Evolutionary conservation across 1,284 basidiomycete genomes (phyloP).

Genomic region (Ceratobasidium sp.): DNA sequence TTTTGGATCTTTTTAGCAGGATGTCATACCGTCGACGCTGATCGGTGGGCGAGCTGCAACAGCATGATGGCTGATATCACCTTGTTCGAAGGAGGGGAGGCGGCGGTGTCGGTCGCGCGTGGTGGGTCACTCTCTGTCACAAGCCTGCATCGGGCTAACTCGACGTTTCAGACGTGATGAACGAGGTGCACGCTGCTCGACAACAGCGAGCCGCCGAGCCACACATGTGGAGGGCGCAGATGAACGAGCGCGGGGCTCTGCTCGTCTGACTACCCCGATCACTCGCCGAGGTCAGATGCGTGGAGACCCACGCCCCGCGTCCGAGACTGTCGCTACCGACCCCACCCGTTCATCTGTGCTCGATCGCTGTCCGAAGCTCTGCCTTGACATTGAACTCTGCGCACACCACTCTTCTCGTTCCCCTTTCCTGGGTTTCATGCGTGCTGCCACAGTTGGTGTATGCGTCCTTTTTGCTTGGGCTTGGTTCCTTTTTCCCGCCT

Average conservation of each 20-base stretch:
- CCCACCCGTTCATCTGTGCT: not conserved
- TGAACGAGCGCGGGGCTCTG: constrained; percentile 2
- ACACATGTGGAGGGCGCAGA: constrained; percentile 1
- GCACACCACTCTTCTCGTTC: not conserved
- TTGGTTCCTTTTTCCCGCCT: not conserved
- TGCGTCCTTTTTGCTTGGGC: not conserved
- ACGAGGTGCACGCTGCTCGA: not conserved
- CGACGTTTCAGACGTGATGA: constrained; percentile 17
- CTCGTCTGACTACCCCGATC: not conserved
- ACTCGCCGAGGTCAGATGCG: not conserved
- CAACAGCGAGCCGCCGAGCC: not conserved
- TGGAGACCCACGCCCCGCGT: constrained; percentile 4
- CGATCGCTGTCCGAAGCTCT: not conserved
- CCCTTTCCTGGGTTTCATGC: not conserved
- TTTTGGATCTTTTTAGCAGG: constrained; percentile 36
- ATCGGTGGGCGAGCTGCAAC: not conserved
- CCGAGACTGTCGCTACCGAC: not conserved
- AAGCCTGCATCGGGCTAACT: not conserved
- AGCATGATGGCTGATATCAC: constrained; percentile 2
- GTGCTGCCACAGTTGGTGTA: not conserved
- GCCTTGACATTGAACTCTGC: not conserved
- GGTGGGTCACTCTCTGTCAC: not conserved
- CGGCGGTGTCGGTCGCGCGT: not conserved
- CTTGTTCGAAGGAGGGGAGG: not conserved
- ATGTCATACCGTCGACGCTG: not conserved